Base-by-base conservation (phyloP, 2,329 filamentous ascomycete genomes). In the Cadophora sp. region DNA sequence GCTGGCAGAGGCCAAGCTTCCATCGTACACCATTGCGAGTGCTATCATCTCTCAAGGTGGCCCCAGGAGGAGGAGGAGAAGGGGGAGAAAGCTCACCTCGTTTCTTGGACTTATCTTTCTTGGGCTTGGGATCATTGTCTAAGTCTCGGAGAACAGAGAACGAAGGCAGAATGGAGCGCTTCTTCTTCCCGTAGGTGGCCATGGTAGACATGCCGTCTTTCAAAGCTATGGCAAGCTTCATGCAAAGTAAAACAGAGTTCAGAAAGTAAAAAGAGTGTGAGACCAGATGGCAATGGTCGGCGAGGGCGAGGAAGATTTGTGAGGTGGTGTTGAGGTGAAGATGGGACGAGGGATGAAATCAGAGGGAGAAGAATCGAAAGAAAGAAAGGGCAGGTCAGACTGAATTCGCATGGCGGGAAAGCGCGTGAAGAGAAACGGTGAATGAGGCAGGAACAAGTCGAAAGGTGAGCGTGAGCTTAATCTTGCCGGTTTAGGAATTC, bases 181-280 rank as follows among this genome's bases (percentile, higher is more conserved):
- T 73, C 50, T 68, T 73, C 62, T 68, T 73, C 9, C 72, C 70
- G 30, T 73, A 73, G 18, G 71, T 72, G 13, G 64, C 50, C 72
- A 74, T 71, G 24, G 6, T 45, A 22, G 22, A 24, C 48, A 36
- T 22, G 18, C 20, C 45, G 22, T 4, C 11, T 6, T 24, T 22
- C 16, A 14, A 20, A 14, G 22, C 33, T 43, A 24, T 58, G 47
- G 18, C 24, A 58, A 58, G 18, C 39, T 48, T 20, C 41, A 48
- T 58, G 41, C 62, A 43, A 65, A 53, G 55, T 11, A 50, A 27
- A 41, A 2, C 36, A 24, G 14, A 39, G 51, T n/a, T 30, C 20
- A 45, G 11, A 36, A 51, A 58, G 20, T 13, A 22, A 41, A 62
- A 39, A 22, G 33, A 53, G 33, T 20, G 39, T 63, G 33, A 39